Percentiles rank a stretch among this genome's conserved stretches.
Conservation (phyloP, 495 filamentous ascomycete species). For the Hypomontagnella monticulosa region DNA sequence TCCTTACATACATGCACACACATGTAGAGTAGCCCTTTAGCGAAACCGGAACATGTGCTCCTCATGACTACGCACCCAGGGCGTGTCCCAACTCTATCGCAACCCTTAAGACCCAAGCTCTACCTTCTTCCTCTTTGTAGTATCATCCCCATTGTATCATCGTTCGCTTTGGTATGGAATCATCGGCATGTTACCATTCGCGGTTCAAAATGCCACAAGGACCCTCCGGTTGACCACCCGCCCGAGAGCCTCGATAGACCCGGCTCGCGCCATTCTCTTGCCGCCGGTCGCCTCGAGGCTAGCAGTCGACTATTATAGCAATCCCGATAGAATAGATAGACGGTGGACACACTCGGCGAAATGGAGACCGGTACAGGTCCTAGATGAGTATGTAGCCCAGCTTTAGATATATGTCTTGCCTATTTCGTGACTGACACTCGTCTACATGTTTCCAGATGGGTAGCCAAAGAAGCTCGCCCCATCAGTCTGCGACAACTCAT, state of each 20-base stretch:
- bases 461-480: slow-evolving; percentile 81
- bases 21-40: slow-evolving; percentile 7
- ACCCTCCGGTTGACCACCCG: slow-evolving; percentile 50
- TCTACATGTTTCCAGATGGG: slow-evolving; percentile 70
- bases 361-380: slow-evolving; percentile 82
- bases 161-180: slow-evolving; percentile 55
- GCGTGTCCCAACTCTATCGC: slow-evolving; percentile 14
- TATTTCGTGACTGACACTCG: slow-evolving; percentile 42
- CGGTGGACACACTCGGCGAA: slow-evolving; percentile 56
- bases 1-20: not conserved
- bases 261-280: slow-evolving; percentile 15
- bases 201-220: slow-evolving; percentile 56
- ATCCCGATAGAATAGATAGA: slow-evolving; percentile 4
- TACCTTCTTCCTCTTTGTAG: not conserved
- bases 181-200: slow-evolving; percentile 57
- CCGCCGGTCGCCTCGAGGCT: slow-evolving; percentile 17
- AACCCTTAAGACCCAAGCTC: not conserved
- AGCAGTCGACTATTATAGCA: not conserved
- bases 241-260: slow-evolving; percentile 23
- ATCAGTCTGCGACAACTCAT: slow-evolving; percentile 93
- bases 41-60: slow-evolving; percentile 39
- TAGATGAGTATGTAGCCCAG: slow-evolving; percentile 78
- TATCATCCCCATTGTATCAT: slow-evolving; percentile 6
- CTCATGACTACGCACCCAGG: slow-evolving; percentile 15
- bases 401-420: slow-evolving; percentile 17